These are phyloP conservation scores for Venturiaceae sp. DNA, from an alignment of 2,329 filamentous ascomycete species.

Conservation along the genomic window DNA sequence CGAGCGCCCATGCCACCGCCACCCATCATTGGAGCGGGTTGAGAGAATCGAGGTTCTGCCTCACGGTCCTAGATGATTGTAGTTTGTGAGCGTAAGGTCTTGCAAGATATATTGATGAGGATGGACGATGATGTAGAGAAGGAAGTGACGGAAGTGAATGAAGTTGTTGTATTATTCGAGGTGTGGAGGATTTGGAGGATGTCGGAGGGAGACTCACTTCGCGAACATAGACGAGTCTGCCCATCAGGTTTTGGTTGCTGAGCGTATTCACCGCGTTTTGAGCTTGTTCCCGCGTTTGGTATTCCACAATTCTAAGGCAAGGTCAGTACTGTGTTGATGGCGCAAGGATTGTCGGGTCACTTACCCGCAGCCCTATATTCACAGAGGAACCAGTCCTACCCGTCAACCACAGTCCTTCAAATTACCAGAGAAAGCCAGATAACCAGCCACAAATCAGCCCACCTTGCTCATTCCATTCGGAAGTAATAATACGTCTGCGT, in stretches of 20 bases:
- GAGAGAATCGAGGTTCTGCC: conserved; percentile 91
- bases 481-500: conserved; percentile 98
- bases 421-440: conserved; percentile 50
- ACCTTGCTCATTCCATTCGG: conserved; percentile 99
- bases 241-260: conserved; percentile 99
- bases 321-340: not conserved
- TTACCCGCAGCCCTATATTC: conserved; percentile 99
- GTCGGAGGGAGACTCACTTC: conserved; percentile 52
- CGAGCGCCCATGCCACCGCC: conserved; percentile 23
- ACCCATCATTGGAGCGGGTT: conserved; percentile 42
- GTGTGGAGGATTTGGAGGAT: not conserved
- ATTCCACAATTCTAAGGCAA: conserved; percentile 88
- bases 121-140: not conserved
- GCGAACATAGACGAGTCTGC: conserved; percentile 94
- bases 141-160: conserved; percentile 3
- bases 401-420: conserved; percentile 99
- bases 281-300: conserved; percentile 98
- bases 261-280: conserved; percentile 94
- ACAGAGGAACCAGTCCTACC: conserved; percentile 77
- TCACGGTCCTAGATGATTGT: conserved; percentile 67
- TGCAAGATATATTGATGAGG: not conserved
- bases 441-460: conserved; percentile 85
- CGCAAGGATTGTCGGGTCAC: conserved; percentile 28
- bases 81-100: not conserved
- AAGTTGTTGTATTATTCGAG: conserved; percentile 8